These are phyloP conservation scores for Lunasporangiospora selenospora DNA, from an alignment of 192 early-diverging fungal genomes.

Conservation along the genomic window DNA sequence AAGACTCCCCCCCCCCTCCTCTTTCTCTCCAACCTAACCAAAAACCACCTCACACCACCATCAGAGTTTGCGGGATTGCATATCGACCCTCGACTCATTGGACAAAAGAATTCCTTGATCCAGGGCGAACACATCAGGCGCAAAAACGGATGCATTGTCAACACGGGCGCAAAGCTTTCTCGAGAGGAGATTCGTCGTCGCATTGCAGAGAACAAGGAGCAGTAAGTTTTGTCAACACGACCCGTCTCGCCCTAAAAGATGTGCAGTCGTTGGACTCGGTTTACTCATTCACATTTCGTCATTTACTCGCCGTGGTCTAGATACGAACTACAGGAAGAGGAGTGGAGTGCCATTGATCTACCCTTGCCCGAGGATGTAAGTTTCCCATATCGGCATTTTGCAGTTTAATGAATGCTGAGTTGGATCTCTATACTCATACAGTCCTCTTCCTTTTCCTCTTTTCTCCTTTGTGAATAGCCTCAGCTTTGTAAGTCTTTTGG, in stretches of 20 bases:
- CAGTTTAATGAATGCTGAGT: background rate
- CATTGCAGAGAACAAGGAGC: conserved; percentile 75
- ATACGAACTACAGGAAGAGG: conserved; percentile 72
- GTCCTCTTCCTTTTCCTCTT: background rate
- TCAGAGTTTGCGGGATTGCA: conserved; percentile 92
- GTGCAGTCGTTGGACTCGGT: no score
- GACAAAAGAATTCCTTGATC: conserved; percentile 84
- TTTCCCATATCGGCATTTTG: conserved; percentile 2
- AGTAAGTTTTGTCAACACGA: conserved; percentile 50
- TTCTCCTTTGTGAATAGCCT: background rate
- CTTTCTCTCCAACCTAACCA: background rate
- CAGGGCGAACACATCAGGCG: conserved; percentile 85
- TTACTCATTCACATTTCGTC: background rate
- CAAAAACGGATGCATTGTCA: conserved; percentile 96
- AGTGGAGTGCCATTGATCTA: conserved; percentile 75
- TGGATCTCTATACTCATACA: background rate
- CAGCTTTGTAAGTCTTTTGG: conserved; percentile 28
- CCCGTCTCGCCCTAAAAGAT: background rate
- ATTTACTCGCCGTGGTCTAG: conserved; percentile 30
- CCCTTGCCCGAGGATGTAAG: conserved; percentile 75
- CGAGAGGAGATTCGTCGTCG: conserved; percentile 77
- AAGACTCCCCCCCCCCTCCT: background rate
- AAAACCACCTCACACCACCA: background rate
- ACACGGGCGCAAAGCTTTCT: conserved; percentile 81
- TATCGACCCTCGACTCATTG: conserved; percentile 87